Percentiles rank a stretch among this genome's conserved stretches.
Evolutionary conservation across 2,329 filamentous ascomycete genomes (phyloP).

Genomic region (Colletotrichum kahawae): DNA sequence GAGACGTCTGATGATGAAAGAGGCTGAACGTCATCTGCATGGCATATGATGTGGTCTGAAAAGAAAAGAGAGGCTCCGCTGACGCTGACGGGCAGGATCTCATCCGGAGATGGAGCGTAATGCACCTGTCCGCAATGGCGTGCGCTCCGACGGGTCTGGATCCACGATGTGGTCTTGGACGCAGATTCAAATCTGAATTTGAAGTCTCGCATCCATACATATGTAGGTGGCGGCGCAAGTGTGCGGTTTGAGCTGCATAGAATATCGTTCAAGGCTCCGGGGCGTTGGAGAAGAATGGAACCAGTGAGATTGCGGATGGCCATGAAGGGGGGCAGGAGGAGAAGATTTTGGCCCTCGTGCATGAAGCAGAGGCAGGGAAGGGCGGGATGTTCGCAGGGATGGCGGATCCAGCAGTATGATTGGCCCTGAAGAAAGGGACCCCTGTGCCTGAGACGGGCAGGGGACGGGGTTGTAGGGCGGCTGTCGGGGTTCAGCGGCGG

Average conservation of each 20-base stretch:
- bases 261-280: background rate
- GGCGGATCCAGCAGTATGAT: background rate
- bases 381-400: conserved; percentile 19
- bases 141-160: background rate
- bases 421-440: background rate
- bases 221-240: background rate
- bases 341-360: conserved; percentile 11
- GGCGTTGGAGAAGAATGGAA: conserved; percentile 2
- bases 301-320: conserved; percentile 1
- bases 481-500: conserved; percentile 4
- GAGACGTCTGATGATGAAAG: background rate
- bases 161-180: background rate
- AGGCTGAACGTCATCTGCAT: background rate
- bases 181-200: background rate
- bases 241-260: background rate
- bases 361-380: conserved; percentile 18
- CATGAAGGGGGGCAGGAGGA: background rate
- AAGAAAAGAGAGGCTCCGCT: background rate
- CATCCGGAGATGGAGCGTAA: background rate
- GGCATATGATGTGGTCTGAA: background rate
- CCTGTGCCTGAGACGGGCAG: conserved; percentile 15
- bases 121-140: background rate
- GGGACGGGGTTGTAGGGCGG: conserved; percentile 3
- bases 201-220: background rate
- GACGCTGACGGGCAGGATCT: background rate